Evolutionary conservation across 441 rosid genomes (phyloP), one percentile per base, ranked within the genome.

Genomic region (Hura crepitans): DNA sequence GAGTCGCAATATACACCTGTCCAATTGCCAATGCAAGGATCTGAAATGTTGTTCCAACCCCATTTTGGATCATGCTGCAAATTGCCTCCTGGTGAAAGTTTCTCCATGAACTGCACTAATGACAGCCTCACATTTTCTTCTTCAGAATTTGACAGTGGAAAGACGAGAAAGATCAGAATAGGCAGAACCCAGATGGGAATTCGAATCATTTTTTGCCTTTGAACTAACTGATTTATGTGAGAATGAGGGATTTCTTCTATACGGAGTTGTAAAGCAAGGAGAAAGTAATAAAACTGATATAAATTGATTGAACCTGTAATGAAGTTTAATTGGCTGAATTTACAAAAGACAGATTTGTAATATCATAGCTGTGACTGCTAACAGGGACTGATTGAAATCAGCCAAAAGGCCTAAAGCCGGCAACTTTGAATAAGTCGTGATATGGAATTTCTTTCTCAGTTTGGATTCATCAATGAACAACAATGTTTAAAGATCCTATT

Each of bases 11-110:
- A 23, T 37, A 86, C 81, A 1, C 88, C 90, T 27, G 1, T 17
- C 94, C 89, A 86, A 23, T 64, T 70, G 74, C 70, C 80, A 27
- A 12, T 55, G 78, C 91, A 86, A 57, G 91, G 94, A 74, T 84
- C 87, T 18, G 87, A 82, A 68, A 63, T 73, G 28, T 28, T 37
- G 77, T 76, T 78, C 89, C 91, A 88, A 17, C 89, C 93, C 84
- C 82, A 84, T 9, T 33, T 77, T n/a, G n/a, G n/a, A n/a, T 66
- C 71, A 13, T 62, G 71, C 20, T 33, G 69, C 17, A 42, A 71
- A 66, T 63, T 79, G 14, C 72, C 81, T 25, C 72, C 83, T 12
- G 64, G 73, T 2, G 88, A 77, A 59, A 89, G 83, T 30, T 80
- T 75, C 42, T 58, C 77, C 83, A 85, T 79, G 83, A 89, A 86